phyloP scores from a whole-genome alignment of 805 yeast genomes.

The Sugiyamaella marilandica region DNA sequence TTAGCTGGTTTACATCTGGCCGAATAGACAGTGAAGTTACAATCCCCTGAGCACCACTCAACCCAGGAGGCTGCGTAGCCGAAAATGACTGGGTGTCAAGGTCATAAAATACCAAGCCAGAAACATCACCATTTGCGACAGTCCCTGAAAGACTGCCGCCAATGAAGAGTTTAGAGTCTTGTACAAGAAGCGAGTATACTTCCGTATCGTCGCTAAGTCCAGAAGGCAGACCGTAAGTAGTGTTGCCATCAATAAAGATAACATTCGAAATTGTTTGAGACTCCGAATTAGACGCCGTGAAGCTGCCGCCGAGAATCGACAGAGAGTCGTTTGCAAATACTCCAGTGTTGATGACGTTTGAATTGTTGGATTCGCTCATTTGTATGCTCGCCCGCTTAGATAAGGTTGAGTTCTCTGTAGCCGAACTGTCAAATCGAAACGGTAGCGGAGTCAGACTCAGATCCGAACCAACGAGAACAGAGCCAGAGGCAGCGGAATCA shows the following conservation, averaged over 20 bases:
- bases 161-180: slow-evolving; percentile 22
- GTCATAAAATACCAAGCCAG: slow-evolving; percentile 53
- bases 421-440: slow-evolving; percentile 12
- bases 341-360: slow-evolving; percentile 34
- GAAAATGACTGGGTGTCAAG: slow-evolving; percentile 40
- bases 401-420: slow-evolving; percentile 4
- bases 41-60: slow-evolving; percentile 38
- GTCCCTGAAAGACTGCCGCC: slow-evolving; percentile 34
- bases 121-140: slow-evolving; percentile 24
- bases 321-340: slow-evolving; percentile 43
- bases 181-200: slow-evolving; percentile 25
- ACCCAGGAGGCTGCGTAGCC: slow-evolving; percentile 45
- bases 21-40: slow-evolving; percentile 40
- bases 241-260: slow-evolving; percentile 29
- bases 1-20: slow-evolving; percentile 40
- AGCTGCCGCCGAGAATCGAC: slow-evolving; percentile 58
- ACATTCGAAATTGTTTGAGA: slow-evolving; percentile 28
- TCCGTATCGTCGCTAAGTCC: slow-evolving; percentile 15
- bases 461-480: slow-evolving; percentile 15
- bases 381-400: slow-evolving; percentile 15
- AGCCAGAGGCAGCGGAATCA: slow-evolving; percentile 29
- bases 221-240: slow-evolving; percentile 22
- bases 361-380: background rate
- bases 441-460: slow-evolving; percentile 20
- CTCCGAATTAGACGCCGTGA: slow-evolving; percentile 34